Conservation (phyloP, 306 rosid species). For the Vigna nakashimae region DNA sequence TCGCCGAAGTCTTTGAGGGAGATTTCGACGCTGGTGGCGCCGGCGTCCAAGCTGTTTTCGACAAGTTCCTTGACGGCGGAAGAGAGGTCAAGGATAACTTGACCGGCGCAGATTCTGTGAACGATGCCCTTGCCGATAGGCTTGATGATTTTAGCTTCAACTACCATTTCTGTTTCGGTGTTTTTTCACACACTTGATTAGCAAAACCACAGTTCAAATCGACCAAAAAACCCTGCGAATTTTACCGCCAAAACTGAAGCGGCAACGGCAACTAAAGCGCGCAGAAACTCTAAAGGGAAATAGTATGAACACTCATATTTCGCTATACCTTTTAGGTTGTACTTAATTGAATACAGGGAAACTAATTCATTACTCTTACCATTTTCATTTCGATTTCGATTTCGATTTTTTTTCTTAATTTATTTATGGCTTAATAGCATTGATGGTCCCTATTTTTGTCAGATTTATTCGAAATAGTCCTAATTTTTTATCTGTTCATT, state of each 20-base stretch:
- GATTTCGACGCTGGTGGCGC: constrained; percentile 85
- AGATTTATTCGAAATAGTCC: too few relatives aligned
- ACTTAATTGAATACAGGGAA: not conserved
- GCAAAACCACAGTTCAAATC: not conserved
- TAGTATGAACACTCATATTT: not conserved
- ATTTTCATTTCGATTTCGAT: not conserved
- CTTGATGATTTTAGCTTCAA: constrained; percentile 59
- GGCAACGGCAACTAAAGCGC: constrained; percentile 25
- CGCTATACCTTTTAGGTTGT: not conserved
- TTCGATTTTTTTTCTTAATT: too few relatives aligned
- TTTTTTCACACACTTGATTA: constrained; percentile 40
- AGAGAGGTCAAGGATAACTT: constrained; percentile 92
- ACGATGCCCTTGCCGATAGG: constrained; percentile 74
- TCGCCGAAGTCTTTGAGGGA: constrained; percentile 76
- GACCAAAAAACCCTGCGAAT: constrained; percentile 10
- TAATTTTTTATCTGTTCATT: too few relatives aligned
- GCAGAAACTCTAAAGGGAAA: not conserved
- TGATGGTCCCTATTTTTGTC: too few relatives aligned
- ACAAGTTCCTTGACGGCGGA: constrained; percentile 96
- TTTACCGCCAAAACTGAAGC: constrained; percentile 72
- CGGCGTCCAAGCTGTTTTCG: constrained; percentile 96
- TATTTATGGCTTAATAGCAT: too few relatives aligned
- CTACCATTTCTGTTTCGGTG: constrained; percentile 46
- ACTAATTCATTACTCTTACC: not conserved
- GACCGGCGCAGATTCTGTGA: constrained; percentile 91